phyloP scores from a whole-genome alignment of 805 yeast genomes.

The Metschnikowia kunwiensis region DNA sequence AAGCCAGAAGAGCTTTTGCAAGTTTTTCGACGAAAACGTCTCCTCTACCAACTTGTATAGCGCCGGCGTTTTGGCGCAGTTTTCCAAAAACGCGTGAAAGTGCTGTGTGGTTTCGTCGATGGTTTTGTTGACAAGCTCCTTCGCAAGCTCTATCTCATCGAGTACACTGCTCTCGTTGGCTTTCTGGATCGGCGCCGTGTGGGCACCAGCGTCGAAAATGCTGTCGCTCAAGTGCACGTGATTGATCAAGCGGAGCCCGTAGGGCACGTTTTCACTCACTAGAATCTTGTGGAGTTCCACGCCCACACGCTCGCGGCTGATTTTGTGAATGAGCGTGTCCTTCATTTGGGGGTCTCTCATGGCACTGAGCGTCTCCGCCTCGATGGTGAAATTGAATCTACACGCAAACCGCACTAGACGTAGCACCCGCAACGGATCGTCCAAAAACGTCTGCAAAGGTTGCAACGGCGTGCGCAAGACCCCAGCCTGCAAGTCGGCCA shows the following conservation, averaged over 20 bases:
- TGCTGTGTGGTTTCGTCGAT: conserved; percentile 24
- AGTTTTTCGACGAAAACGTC: conserved; percentile 9
- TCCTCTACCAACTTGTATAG: conserved; percentile 1
- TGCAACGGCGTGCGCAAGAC: conserved; percentile 83
- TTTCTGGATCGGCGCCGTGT: conserved; percentile 17
- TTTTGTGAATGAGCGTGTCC: conserved; percentile 60
- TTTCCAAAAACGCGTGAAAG: conserved; percentile 19
- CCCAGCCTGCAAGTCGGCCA: conserved; percentile 67
- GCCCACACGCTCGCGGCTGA: conserved; percentile 88
- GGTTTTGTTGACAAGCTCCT: conserved; percentile 16
- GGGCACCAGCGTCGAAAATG: conserved; percentile 47
- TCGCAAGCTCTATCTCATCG: conserved; percentile 16
- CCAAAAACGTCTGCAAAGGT: conserved; percentile 81
- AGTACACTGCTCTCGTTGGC: conserved; percentile 18
- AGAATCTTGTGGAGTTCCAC: conserved; percentile 77
- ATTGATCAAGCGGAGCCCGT: conserved; percentile 60
- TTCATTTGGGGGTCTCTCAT: conserved; percentile 63
- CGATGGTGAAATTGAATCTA: conserved; percentile 68
- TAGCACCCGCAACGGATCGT: conserved; percentile 89
- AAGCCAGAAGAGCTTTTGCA: conserved; percentile 43
- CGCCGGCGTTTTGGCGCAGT: neutral
- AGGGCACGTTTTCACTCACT: conserved; percentile 55
- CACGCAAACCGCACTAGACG: conserved; percentile 84
- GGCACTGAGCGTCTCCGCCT: conserved; percentile 52
- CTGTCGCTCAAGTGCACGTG: conserved; percentile 53